Base-by-base conservation (phyloP, 2,329 filamentous ascomycete species). In the Pezicula neosporulosa region DNA sequence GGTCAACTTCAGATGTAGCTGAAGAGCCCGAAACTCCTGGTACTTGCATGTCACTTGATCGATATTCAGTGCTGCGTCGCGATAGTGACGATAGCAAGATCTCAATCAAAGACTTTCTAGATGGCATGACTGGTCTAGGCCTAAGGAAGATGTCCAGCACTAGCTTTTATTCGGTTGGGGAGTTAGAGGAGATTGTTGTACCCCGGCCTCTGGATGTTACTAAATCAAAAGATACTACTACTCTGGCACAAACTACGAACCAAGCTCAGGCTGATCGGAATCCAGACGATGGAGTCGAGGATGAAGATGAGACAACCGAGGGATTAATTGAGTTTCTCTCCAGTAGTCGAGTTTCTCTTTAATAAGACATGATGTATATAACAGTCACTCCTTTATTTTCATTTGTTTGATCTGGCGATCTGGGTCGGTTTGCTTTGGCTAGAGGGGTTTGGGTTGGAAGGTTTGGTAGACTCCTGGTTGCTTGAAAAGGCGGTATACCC, bases 1-100 rank as follows among this genome's bases (percentile, higher is more conserved):
- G 60, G 60, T 62, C 60, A 24, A 53, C 50, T 6, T 60, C 55
- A 10, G 46, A 45, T 16, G 54, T 52, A 24, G 47, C 38, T 19
- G 42, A 53, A 15, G 53, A 55, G 16, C 21, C 46, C 8, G 50
- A 35, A 4, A 58, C 53, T 46, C 56, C 59, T 19, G 44, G 43
- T 3, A 52, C 55, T 3, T 58, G 50, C 36, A 18, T 52, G n/a
- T 48, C 44, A 5, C 52, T 50, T 9, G 38, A 38, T 18, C 2
- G 24, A 6, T 24, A 33, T 33, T 33, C 30, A 9, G 54, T 55
- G 41, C 51, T 55, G 41, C 51, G 53, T 18, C 47, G 54, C 41
- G 52, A 48, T 12, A 59, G 56, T 12, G 49, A 44, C 27, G 27
- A 21, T 6, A 56, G 48, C 33, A 58, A 55, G 43, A 49, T 51